Base-by-base conservation (phyloP, 2,329 filamentous ascomycete genomes). In the Cordyceps cateniannulata region DNA sequence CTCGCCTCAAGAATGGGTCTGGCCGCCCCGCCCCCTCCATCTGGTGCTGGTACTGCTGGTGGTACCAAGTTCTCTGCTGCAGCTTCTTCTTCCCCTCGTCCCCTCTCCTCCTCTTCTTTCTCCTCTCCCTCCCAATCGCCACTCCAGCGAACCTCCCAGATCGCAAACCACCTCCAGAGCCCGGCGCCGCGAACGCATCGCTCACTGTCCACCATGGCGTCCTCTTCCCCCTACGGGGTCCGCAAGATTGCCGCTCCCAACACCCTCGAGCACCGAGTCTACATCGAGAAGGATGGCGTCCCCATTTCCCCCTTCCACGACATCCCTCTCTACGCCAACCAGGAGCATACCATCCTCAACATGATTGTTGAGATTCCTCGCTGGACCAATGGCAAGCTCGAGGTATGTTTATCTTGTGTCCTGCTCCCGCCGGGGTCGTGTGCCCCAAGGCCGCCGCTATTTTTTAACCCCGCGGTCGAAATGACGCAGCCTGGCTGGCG, bases 361-460 rank as follows among this genome's bases (percentile, higher is more conserved):
- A 99, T 99, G 95, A 77, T 99, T 66, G 95, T 99, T 71, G 95
- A 99, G 88, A 97, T 99, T 72, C 95, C 95, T 72, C 89, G 95
- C 81, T 99, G 95, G 95, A 96, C 93, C 82, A 99, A 99, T 81
- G 95, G 90, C 72, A 99, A 99, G 87, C 90, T 96, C 79, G 95
- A 99, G 90, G 93, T 96, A 77, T 68, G 88, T 79, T 62, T 42
- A 16, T 8, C 64, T 44, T 52, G n/a, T 62, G 29, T 61, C 18
- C 59, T 16, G 40, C 20, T 22, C 12, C 6, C 16, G 49, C 16
- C 6, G 25, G n/a, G 58, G 35, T 59, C 55, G 55, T 60, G 54
- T 61, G 38, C 25, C n/a, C 50, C 59, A n/a, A 48, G 42, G 20
- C 27, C 63, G 20, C 48, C 9, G 29, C 22, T 42, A 16, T 18